These are phyloP conservation scores for Petasospora fabianii DNA, from an alignment of 1,139 yeast species.

Conservation along the genomic window DNA sequence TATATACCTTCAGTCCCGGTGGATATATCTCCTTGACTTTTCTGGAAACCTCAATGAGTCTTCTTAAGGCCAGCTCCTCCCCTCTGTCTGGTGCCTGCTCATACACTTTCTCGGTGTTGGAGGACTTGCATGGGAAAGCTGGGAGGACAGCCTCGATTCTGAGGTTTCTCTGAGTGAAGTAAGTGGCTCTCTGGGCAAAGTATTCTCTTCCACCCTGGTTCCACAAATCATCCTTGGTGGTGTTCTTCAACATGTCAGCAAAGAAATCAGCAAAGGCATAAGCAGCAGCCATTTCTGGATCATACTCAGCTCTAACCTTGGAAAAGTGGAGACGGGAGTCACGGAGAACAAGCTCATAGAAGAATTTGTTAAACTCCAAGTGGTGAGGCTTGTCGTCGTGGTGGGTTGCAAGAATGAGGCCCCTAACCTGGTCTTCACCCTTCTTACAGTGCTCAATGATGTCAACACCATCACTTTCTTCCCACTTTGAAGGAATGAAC, in stretches of 20 bases:
- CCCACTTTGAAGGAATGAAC: constrained; percentile 8
- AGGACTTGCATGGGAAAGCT: constrained; percentile 63
- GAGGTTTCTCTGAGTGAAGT: constrained; percentile 45
- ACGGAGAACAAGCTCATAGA: constrained; percentile 32
- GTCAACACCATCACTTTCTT: constrained; percentile 4
- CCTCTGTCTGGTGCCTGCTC: constrained; percentile 49
- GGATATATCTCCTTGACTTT: constrained; percentile 40
- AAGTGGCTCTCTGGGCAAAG: constrained; percentile 40
- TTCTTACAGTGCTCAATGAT: constrained; percentile 7
- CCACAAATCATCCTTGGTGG: constrained; percentile 48
- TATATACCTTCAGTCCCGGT: constrained; percentile 53
- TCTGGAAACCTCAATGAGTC: constrained; percentile 31
- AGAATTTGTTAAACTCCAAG: constrained; percentile 35
- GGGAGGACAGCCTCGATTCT: constrained; percentile 57
- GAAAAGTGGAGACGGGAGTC: constrained; percentile 21
- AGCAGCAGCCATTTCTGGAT: constrained; percentile 24
- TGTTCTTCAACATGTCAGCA: constrained; percentile 44
- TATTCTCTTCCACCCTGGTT: constrained; percentile 39
- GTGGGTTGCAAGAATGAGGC: constrained; percentile 11
- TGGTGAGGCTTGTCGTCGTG: constrained; percentile 8
- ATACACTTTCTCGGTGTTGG: constrained; percentile 51
- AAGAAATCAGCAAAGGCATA: constrained; percentile 35
- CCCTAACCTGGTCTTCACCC: constrained; percentile 12
- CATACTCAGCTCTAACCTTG: constrained; percentile 12
- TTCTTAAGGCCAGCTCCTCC: constrained; percentile 37